Percentiles rank a stretch among this genome's conserved stretches.
These are phyloP conservation scores for Podosphaera leucotricha DNA, from an alignment of 2,329 filamentous ascomycete genomes.

Conservation along the genomic window DNA sequence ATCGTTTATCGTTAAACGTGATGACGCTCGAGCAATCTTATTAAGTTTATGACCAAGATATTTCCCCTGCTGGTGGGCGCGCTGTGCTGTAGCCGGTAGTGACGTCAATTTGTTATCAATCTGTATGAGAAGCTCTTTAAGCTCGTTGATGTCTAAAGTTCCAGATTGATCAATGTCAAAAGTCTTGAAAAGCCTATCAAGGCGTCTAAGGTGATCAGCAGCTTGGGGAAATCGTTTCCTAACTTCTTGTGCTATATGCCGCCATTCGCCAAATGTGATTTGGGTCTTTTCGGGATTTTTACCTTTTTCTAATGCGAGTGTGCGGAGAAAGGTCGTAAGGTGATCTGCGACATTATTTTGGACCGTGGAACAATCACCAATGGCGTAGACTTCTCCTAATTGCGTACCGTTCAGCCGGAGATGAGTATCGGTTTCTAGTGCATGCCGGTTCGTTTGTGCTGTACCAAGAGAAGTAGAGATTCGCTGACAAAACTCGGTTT, in stretches of 20 bases:
- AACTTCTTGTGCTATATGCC: conserved; percentile 58
- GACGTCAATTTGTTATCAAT: conserved; percentile 92
- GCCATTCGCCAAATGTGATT: conserved; percentile 74
- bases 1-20: conserved; percentile 56
- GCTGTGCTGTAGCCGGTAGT: conserved; percentile 82
- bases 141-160: conserved; percentile 81
- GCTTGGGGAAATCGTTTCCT: conserved; percentile 83
- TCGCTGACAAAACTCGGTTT: conserved; percentile 55
- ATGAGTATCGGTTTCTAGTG: conserved; percentile 84
- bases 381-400: conserved; percentile 82
- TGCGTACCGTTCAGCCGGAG: conserved; percentile 74
- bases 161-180: conserved; percentile 89
- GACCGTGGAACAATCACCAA: conserved; percentile 87
- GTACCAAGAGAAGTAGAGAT: conserved; percentile 55
- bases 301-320: conserved; percentile 74
- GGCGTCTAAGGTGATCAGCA: conserved; percentile 57
- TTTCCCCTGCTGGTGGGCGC: conserved; percentile 82
- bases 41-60: conserved; percentile 91
- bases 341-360: conserved; percentile 94
- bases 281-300: conserved; percentile 74
- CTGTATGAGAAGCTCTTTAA: conserved; percentile 66
- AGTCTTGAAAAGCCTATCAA: conserved; percentile 74
- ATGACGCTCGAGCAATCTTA: conserved; percentile 56
- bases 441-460: conserved; percentile 66
- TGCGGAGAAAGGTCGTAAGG: conserved; percentile 72